A percentile compares a stretch with the other conserved stretches of the same genome.
Conservation (phyloP, 768 basidiomycete genomes). For the Crucibulum laeve region DNA sequence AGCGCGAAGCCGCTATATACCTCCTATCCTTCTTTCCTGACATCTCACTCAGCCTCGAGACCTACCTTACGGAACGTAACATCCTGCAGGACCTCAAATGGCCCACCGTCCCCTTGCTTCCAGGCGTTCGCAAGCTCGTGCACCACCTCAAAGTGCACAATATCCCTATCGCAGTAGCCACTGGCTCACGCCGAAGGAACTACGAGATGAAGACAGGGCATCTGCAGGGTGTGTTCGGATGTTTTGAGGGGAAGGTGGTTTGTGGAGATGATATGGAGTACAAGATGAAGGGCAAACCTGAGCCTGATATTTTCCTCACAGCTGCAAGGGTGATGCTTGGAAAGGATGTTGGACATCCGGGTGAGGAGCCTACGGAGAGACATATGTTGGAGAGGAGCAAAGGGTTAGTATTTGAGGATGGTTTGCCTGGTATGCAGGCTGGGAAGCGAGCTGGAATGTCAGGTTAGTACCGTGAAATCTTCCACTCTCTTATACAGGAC, state of each 20-base stretch:
- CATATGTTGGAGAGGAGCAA: slow-evolving; percentile 46
- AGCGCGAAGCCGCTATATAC: slow-evolving; percentile 57
- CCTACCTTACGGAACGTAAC: slow-evolving; percentile 55
- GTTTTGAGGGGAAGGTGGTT: slow-evolving; percentile 61
- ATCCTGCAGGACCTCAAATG: slow-evolving; percentile 58
- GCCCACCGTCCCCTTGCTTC: slow-evolving; percentile 69
- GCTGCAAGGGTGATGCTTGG: slow-evolving; percentile 62
- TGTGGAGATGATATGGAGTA: slow-evolving; percentile 65
- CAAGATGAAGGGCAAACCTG: slow-evolving; percentile 67
- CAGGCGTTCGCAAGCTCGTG: slow-evolving; percentile 68
- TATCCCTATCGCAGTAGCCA: slow-evolving; percentile 80
- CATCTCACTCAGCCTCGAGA: slow-evolving; percentile 58
- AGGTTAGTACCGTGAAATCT: slow-evolving; percentile 37
- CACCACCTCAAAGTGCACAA: slow-evolving; percentile 60
- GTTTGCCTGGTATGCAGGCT: slow-evolving; percentile 70
- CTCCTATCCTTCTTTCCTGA: slow-evolving; percentile 76
- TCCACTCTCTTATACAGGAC: neutral
- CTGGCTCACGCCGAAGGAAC: slow-evolving; percentile 64
- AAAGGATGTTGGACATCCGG: slow-evolving; percentile 48
- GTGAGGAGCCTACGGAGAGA: slow-evolving; percentile 23
- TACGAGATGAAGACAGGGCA: slow-evolving; percentile 66
- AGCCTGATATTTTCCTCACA: slow-evolving; percentile 75
- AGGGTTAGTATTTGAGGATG: slow-evolving; percentile 84
- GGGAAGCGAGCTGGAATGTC: slow-evolving; percentile 85
- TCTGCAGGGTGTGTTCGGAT: slow-evolving; percentile 50